A percentile compares a stretch with the other conserved stretches of the same genome.
phyloP scores from a whole-genome alignment of 2,329 filamentous ascomycete genomes.

The Fusarium pseudonygamai region DNA sequence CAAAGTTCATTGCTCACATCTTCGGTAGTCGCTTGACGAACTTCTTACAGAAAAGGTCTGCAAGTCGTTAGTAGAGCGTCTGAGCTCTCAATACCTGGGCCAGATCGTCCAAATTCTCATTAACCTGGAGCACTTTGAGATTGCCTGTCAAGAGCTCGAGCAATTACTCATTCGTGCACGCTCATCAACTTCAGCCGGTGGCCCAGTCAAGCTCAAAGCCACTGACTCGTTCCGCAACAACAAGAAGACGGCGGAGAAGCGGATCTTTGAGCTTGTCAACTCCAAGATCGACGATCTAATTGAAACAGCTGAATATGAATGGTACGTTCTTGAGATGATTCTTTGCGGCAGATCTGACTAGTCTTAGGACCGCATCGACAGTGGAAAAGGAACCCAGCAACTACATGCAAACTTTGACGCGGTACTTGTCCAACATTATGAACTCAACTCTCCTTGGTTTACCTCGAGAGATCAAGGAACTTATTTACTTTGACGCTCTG shows the following conservation, averaged over 20 bases:
- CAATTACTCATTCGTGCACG: constrained; percentile 84
- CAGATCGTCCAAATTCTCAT: constrained; percentile 99
- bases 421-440: constrained; percentile 96
- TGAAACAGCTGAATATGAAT: constrained; percentile 97
- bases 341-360: constrained; percentile 23
- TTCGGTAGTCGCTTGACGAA: constrained; percentile 83
- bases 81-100: constrained; percentile 92
- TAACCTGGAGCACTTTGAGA: constrained; percentile 96
- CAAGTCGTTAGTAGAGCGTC: constrained; percentile 84
- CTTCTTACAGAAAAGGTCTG: constrained; percentile 94
- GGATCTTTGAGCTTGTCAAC: constrained; percentile 98
- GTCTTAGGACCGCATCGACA: constrained; percentile 60
- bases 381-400: constrained; percentile 79
- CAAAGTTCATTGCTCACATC: neutral
- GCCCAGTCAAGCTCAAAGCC: constrained; percentile 80
- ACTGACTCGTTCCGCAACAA: constrained; percentile 88
- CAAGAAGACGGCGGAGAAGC: constrained; percentile 96
- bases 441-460: constrained; percentile 90
- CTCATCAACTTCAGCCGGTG: constrained; percentile 82
- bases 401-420: constrained; percentile 95
- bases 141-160: constrained; percentile 89
- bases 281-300: constrained; percentile 98
- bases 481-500: constrained; percentile 97
- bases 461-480: constrained; percentile 95
- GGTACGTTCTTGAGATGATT: constrained; percentile 57